Conservation (phyloP, 164 flowering plant species). For the Saururus chinensis region DNA sequence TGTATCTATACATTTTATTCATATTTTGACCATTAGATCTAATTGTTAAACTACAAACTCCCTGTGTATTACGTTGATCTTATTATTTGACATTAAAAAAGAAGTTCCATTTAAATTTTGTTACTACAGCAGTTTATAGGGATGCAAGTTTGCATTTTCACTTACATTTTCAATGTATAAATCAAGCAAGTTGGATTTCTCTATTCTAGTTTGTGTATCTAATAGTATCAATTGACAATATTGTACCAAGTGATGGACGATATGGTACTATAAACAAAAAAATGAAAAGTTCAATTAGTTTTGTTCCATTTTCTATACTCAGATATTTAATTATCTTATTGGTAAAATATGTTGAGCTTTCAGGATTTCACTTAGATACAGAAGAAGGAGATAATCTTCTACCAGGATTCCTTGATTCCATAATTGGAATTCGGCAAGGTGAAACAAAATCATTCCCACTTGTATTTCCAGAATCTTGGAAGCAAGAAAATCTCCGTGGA, state of each 20-base stretch:
- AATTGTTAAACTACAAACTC: too few relatives aligned
- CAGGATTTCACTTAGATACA: conserved; percentile 87
- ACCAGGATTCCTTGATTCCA: conserved; percentile 76
- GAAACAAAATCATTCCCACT: conserved; percentile 82
- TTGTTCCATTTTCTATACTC: too few relatives aligned
- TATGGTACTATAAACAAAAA: neutral
- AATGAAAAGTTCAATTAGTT: neutral
- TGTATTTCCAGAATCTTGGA: conserved; percentile 81
- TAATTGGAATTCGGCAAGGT: conserved; percentile 63
- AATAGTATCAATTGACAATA: too few relatives aligned
- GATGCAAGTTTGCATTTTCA: too few relatives aligned
- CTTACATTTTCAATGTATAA: too few relatives aligned
- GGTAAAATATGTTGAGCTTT: neutral
- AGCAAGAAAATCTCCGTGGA: conserved; percentile 79
- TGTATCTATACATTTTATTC: neutral
- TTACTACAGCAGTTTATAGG: too few relatives aligned
- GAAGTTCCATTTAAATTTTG: too few relatives aligned
- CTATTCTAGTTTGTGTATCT: too few relatives aligned
- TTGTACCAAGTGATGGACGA: neutral
- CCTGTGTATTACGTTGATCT: neutral
- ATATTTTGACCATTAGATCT: neutral
- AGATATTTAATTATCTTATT: neutral
- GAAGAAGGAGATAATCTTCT: conserved; percentile 73
- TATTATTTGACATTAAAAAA: neutral
- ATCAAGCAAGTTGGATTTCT: too few relatives aligned